A percentile compares a stretch with the other conserved stretches of the same genome.
These are phyloP conservation scores for Teunomyces kruisii DNA, from an alignment of 805 yeast species.

Conservation along the genomic window DNA sequence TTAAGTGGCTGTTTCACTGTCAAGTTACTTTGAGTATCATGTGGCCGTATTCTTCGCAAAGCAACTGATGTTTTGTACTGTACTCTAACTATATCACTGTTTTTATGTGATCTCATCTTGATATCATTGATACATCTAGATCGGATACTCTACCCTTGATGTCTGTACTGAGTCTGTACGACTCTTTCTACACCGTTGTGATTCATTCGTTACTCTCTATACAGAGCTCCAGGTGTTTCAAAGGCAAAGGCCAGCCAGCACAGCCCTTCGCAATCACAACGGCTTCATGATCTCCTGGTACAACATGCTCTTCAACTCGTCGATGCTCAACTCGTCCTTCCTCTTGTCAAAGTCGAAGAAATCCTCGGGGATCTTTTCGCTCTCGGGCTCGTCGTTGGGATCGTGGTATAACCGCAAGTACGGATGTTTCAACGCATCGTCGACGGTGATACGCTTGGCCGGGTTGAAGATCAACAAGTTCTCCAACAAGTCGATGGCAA, in stretches of 20 bases:
- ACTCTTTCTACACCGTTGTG: neutral
- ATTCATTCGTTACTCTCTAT: no score
- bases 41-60: no score
- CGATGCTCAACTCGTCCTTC: slow-evolving; percentile 74
- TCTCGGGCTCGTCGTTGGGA: slow-evolving; percentile 88
- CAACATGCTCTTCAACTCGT: slow-evolving; percentile 74
- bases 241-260: no score
- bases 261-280: slow-evolving; percentile 15
- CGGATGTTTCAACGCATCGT: slow-evolving; percentile 74
- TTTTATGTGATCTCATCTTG: no score
- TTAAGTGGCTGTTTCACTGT: no score
- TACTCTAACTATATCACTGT: no score
- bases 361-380: slow-evolving; percentile 78
- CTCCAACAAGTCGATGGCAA: slow-evolving; percentile 59
- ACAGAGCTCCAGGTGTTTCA: no score
- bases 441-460: slow-evolving; percentile 66
- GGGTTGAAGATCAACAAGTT: slow-evolving; percentile 74
- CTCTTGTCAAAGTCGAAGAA: slow-evolving; percentile 86
- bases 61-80: no score
- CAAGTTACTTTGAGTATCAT: no score
- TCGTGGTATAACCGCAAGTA: slow-evolving; percentile 93
- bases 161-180: no score
- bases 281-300: slow-evolving; percentile 78
- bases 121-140: no score
- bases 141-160: no score